Conservation (phyloP, 1,139 yeast genomes). For the Geotrichum carabidarum region DNA sequence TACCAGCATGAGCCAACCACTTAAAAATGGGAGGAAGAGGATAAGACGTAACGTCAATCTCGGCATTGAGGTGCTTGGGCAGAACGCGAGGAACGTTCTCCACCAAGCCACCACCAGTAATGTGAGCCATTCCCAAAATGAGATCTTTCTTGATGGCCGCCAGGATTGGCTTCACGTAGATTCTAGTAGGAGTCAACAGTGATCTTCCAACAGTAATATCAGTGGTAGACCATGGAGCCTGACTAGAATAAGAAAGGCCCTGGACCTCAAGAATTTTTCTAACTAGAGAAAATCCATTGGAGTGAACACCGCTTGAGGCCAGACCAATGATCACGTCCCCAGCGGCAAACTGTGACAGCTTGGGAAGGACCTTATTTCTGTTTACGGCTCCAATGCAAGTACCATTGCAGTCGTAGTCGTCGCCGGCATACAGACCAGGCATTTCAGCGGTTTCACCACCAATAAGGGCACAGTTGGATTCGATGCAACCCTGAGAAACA, state of each 20-base stretch:
- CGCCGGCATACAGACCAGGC: constrained; percentile 97
- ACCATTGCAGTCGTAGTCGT: constrained; percentile 97
- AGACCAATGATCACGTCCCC: constrained; percentile 86
- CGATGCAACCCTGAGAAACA: constrained; percentile 93
- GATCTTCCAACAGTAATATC: constrained; percentile 76
- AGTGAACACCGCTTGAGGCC: constrained; percentile 88
- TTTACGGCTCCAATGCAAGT: constrained; percentile 99
- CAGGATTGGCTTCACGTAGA: constrained; percentile 86
- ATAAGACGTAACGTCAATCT: constrained; percentile 75
- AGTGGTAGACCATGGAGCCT: constrained; percentile 80
- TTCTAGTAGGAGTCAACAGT: constrained; percentile 81
- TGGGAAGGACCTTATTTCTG: constrained; percentile 70
- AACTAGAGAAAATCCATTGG: constrained; percentile 94
- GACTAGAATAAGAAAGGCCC: constrained; percentile 60
- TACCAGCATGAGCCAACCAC: constrained; percentile 91
- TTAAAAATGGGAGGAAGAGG: constrained; percentile 80
- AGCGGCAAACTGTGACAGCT: constrained; percentile 54
- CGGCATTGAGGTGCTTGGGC: constrained; percentile 74
- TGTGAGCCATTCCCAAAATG: constrained; percentile 86
- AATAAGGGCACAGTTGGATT: constrained; percentile 94
- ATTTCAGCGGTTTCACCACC: constrained; percentile 99
- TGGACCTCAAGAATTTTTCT: constrained; percentile 83
- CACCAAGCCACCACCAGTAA: constrained; percentile 96
- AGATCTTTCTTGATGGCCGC: constrained; percentile 64
- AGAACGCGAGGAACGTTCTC: constrained; percentile 95